These are phyloP conservation scores for Termitomyces sp. DNA, from an alignment of 1,284 basidiomycete species.

Conservation along the genomic window DNA sequence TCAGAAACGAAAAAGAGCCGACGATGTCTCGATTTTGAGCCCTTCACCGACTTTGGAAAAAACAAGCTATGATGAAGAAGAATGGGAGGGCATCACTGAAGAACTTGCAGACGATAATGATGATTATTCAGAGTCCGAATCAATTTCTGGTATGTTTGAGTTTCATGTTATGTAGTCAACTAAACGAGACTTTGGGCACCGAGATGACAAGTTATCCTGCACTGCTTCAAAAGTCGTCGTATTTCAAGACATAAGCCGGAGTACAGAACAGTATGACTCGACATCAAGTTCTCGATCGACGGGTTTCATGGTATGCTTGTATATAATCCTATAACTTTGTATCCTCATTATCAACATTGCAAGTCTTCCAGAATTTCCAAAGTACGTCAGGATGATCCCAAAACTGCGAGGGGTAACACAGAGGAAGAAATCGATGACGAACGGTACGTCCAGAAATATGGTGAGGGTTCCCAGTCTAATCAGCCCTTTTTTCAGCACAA, in stretches of 20 bases:
- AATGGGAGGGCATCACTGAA: constrained; percentile 30
- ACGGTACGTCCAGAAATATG: constrained; percentile 24
- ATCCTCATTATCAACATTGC: background rate
- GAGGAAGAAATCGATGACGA: constrained; percentile 44
- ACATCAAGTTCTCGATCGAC: constrained; percentile 45
- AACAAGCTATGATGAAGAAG: constrained; percentile 22
- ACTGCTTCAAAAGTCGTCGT: constrained; percentile 43
- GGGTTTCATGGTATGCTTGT: constrained; percentile 61
- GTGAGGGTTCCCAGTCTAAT: background rate
- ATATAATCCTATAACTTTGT: background rate
- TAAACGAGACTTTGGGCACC: constrained; percentile 34
- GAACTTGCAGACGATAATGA: constrained; percentile 2
- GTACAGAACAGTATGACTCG: constrained; percentile 18
- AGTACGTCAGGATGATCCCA: constrained; percentile 34
- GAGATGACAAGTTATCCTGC: constrained; percentile 36
- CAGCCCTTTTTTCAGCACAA: constrained; percentile 42
- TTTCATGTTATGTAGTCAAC: background rate
- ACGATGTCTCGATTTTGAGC: background rate
- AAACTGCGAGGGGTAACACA: constrained; percentile 18
- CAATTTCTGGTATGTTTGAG: constrained; percentile 10
- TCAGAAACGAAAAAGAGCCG: constrained; percentile 25
- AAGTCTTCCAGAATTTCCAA: constrained; percentile 76
- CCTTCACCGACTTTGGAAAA: constrained; percentile 6
- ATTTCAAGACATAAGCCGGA: constrained; percentile 42
- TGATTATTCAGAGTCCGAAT: constrained; percentile 6